Evolutionary conservation across 805 yeast genomes (phyloP), one percentile per base, ranked within the genome.

Genomic region (Nakazawaea sp.): DNA sequence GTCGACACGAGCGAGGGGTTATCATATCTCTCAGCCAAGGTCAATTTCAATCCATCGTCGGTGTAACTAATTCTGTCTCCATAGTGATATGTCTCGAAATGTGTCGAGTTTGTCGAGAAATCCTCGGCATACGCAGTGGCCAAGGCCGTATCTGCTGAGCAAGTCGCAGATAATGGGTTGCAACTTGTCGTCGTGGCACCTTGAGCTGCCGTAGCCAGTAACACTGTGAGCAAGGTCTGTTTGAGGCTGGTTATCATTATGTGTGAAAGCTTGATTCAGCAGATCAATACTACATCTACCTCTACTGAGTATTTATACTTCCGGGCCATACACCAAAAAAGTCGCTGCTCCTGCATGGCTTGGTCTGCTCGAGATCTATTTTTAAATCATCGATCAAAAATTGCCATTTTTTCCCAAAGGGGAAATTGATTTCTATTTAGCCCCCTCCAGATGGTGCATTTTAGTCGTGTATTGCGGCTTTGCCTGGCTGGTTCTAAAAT

Each of bases 1-100:
- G 80, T 71, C 4, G 95, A 85, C 46, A 68, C 71, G 37, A 87
- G 59, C 5, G 89, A 71, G 3, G 96, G 96, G 53, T 84, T 82
- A 53, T 86, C 92, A 42, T 66, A 78, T 47, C 81, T 64, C 46
- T 80, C 62, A 2, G 70, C 63, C 32, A 89, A 55, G 1, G 81
- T 72, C 48, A 89, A 58, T 30, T 61, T 51, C 12, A 79, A 59
- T n/a, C 97, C 97, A 18, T 72, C 70, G 10, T 61, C 64, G 8
- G 64, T 46, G 47, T 68, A 66, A 35, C 66, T 68, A 3, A 73
- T 55, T 42, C 71, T 52, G 21, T 62, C 55, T 16, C 73, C 70
- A 8, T 67, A 61, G 25, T 64, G 53, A 36, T 61, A 59, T 10
- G 61, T 60, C 7, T 60, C 51, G 51, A 76, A 75, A 48, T 66